Evolutionary conservation across 129 eudicot genomes (phyloP).

Genomic region (Scalesia atractyloides): DNA sequence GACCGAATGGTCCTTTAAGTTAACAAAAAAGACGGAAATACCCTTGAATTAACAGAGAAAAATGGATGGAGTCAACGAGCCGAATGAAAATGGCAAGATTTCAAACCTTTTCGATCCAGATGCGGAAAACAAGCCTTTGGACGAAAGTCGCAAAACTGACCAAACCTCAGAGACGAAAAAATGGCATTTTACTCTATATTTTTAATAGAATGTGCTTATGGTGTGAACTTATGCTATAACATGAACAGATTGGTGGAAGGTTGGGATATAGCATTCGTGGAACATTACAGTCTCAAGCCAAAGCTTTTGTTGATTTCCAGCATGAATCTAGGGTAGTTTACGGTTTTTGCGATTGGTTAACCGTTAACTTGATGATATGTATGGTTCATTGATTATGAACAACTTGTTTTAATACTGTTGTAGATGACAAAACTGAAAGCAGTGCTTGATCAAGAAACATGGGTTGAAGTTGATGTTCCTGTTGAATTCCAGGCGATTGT

Average conservation of each 20-base stretch:
- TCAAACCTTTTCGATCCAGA: no score
- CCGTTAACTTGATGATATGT: neutral
- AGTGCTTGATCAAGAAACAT: constrained; percentile 95
- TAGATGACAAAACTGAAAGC: constrained; percentile 94
- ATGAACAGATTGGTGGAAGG: constrained; percentile 97
- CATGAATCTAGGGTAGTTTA: constrained; percentile 85
- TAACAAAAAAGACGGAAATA: no score
- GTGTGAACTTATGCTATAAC: constrained; percentile 31
- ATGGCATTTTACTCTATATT: neutral
- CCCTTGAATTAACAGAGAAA: no score
- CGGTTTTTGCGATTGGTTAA: neutral
- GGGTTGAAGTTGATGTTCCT: constrained; percentile 96
- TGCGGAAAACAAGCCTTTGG: no score
- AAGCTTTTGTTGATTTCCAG: constrained; percentile 89
- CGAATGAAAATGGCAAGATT: no score
- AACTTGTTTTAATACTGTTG: constrained; percentile 24
- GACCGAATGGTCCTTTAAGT: no score
- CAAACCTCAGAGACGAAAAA: no score
- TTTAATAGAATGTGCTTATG: constrained; percentile 23
- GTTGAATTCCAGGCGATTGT: constrained; percentile 84
- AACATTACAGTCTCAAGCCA: constrained; percentile 93
- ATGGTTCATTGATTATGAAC: constrained; percentile 5
- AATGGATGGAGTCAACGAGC: no score
- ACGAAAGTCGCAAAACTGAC: no score
- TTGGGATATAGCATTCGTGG: constrained; percentile 99